Evolutionary conservation across 2,329 filamentous ascomycete species (phyloP), one percentile per base, ranked within the genome.

Genomic region (Erysiphe neolycopersici): DNA sequence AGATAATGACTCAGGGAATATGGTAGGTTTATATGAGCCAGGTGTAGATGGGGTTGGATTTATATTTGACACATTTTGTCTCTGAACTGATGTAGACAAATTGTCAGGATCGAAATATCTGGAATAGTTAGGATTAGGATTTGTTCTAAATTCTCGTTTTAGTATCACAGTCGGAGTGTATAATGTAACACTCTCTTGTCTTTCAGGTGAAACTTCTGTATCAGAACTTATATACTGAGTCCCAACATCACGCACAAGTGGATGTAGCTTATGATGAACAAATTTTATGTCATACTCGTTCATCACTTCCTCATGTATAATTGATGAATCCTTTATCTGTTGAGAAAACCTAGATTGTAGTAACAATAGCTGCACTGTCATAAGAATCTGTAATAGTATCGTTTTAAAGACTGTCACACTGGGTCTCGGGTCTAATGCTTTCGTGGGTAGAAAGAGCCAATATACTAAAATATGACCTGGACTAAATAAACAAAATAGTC

Each of bases 231-330:
- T 18, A 30, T 78, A 76, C 58, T 95, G 87, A 0, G 79, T 89
- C 5, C 73, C 79, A 1, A 87, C 83, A 53, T 79, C 71, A 50
- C 76, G 65, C 50, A 91, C 80, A 5, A 79, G 65, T 8, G 79
- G 80, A 52, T 91, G 80, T n/a, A 92, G 71, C 11, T 76, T 70
- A 2, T 89, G 89, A 54, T 91, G 83, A 1, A 98, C 89, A 55
- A 79, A 94, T 62, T 98, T 98, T 51, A 74, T 81, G 56, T 95
- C 83, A 56, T 98, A 98, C 61, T 98, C 89, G 57, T 84, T 77
- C 61, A 95, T 68, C 5, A 95, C 87, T 60, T 95, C 81, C 52
- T 79, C 83, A 51, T 92, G 83, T 46, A 98, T 79, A 40, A 94
- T 68, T 2, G 75, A 68, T 1, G 72, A 73, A 58, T 98, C 89